Evolutionary conservation across 2,329 filamentous ascomycete genomes (phyloP).

Genomic region (Fusarium piperis): DNA sequence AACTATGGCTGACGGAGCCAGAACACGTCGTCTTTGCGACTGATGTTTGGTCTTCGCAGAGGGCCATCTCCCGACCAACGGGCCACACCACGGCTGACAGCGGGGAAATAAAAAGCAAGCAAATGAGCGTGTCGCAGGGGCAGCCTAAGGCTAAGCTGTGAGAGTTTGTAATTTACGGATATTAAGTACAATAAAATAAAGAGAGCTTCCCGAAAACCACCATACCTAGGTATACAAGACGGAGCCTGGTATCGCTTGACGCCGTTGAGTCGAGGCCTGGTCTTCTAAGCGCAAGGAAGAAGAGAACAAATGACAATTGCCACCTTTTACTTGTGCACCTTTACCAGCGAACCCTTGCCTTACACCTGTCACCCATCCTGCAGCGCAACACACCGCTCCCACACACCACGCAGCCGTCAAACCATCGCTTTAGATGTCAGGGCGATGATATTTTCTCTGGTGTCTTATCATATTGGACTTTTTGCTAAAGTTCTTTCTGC

Average conservation of each 20-base stretch:
- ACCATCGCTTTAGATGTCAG: not conserved
- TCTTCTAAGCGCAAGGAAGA: not conserved
- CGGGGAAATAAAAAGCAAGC: not conserved
- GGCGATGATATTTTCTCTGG: not conserved
- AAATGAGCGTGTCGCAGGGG: not conserved
- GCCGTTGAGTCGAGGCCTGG: not conserved
- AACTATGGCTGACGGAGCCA: not conserved
- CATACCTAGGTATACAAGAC: no score
- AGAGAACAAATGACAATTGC: not conserved
- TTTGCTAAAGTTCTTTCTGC: not conserved
- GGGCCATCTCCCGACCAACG: not conserved
- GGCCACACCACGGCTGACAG: not conserved
- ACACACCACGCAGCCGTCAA: not conserved
- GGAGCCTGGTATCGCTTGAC: not conserved
- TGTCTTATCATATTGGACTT: not conserved
- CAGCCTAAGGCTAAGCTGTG: not conserved
- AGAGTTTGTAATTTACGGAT: not conserved
- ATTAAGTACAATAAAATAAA: not conserved
- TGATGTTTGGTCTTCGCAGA: not conserved
- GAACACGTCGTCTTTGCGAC: fast-evolving
- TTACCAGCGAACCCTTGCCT: not conserved
- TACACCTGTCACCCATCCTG: not conserved
- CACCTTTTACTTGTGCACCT: not conserved
- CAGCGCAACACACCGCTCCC: not conserved
- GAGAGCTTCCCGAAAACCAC: not conserved